phyloP scores from a whole-genome alignment of 495 filamentous ascomycete species.

The Tuber borchii region DNA sequence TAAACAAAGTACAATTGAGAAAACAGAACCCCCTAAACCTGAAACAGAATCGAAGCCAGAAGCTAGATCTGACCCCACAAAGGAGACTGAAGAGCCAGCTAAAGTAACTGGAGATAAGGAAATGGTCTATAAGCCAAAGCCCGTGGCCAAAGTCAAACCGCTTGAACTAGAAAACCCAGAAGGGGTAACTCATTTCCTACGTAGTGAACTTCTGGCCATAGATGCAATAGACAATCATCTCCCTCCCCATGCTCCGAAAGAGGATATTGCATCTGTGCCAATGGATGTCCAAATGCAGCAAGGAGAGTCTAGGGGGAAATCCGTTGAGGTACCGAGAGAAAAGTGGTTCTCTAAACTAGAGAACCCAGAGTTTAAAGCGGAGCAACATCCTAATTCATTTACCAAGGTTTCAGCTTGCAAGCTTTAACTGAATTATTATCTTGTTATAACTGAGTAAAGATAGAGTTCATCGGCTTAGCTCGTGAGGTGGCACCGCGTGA shows the following conservation, averaged over 20 bases:
- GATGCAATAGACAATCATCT: conserved; percentile 46
- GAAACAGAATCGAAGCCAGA: conserved; percentile 37
- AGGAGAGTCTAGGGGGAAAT: conserved; percentile 23
- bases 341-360: conserved; percentile 50
- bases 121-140: conserved; percentile 55
- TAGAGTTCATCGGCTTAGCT: conserved; percentile 99
- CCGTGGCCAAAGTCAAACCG: conserved; percentile 61
- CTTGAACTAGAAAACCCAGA: conserved; percentile 89
- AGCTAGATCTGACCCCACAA: conserved; percentile 35
- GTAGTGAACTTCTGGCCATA: conserved; percentile 78
- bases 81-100: conserved; percentile 41
- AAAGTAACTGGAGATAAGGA: conserved; percentile 51
- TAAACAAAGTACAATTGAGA: conserved; percentile 57
- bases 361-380: conserved; percentile 80
- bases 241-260: conserved; percentile 14
- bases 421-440: conserved; percentile 88
- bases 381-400: conserved; percentile 95
- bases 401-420: conserved; percentile 88
- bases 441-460: conserved; percentile 86
- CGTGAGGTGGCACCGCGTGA: conserved; percentile 72
- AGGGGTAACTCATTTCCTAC: conserved; percentile 89
- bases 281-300: conserved; percentile 44
- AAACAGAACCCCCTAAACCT: conserved; percentile 43
- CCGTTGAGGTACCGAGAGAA: conserved; percentile 31
- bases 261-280: conserved; percentile 18